A percentile compares a stretch with the other conserved stretches of the same genome.
These are phyloP conservation scores for Cryptomeria japonica DNA, from an alignment of 75 land plant species.

Conservation along the genomic window DNA sequence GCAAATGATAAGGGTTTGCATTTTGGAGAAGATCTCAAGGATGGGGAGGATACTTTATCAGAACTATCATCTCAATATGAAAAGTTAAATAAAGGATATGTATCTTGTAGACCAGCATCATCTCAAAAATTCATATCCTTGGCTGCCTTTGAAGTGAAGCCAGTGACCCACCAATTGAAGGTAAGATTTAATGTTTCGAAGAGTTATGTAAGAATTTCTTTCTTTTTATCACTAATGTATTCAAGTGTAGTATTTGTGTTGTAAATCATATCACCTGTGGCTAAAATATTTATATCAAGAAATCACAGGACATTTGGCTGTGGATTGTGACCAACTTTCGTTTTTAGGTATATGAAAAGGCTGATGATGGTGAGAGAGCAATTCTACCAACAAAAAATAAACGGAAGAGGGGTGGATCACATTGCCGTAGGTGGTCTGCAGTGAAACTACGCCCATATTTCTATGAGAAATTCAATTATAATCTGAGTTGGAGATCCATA, in stretches of 20 bases:
- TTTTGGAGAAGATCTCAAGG: constrained; percentile 25
- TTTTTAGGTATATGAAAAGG: constrained; percentile 3
- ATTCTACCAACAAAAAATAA: neutral
- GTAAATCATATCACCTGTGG: neutral
- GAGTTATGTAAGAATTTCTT: neutral
- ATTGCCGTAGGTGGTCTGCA: neutral
- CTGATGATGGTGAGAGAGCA: neutral
- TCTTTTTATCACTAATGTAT: neutral
- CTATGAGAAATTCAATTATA: neutral
- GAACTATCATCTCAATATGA: constrained; percentile 63
- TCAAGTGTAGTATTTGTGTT: neutral
- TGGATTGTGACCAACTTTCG: neutral
- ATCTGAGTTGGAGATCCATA: neutral
- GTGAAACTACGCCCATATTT: neutral
- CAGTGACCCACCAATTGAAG: neutral
- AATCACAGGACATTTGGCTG: neutral
- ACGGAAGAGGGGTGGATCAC: neutral
- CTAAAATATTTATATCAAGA: neutral
- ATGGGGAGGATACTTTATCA: constrained; percentile 54
- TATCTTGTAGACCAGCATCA: constrained; percentile 33
- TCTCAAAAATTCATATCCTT: constrained; percentile 43
- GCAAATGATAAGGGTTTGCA: constrained; percentile 23
- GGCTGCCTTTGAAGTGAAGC: neutral
- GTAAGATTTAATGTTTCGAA: constrained; percentile 32
- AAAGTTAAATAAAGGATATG: constrained; percentile 23